A percentile compares a stretch with the other conserved stretches of the same genome.
phyloP scores from a whole-genome alignment of 768 basidiomycete species.

The Boletellus sp. region DNA sequence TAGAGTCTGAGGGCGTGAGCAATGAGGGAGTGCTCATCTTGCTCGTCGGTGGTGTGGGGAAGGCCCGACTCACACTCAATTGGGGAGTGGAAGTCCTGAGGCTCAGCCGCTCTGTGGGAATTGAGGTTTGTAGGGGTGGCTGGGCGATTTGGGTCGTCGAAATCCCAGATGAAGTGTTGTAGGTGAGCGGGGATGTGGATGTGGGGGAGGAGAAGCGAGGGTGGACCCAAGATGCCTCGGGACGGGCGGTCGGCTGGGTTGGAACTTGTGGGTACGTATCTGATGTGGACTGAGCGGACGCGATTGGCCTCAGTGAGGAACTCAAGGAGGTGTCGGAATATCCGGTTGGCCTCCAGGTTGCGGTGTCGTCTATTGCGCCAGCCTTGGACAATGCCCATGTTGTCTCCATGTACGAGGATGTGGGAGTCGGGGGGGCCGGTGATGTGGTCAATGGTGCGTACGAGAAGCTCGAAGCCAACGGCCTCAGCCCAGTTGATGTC shows the following conservation, averaged over 20 bases:
- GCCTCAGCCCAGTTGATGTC: constrained; percentile 43
- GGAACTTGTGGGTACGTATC: background rate
- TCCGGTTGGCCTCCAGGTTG: background rate
- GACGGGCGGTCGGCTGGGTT: background rate
- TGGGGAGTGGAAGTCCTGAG: too few relatives aligned
- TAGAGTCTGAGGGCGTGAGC: background rate
- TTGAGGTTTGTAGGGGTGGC: too few relatives aligned
- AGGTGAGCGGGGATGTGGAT: background rate
- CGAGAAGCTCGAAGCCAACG: background rate
- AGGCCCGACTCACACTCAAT: too few relatives aligned
- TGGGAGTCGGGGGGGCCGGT: rapidly evolving
- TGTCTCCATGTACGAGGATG: constrained; percentile 10
- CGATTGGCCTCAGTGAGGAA: background rate
- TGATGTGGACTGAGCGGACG: background rate
- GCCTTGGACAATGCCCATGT: constrained; percentile 7
- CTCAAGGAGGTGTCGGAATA: background rate
- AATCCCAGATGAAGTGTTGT: too few relatives aligned
- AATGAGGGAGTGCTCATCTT: too few relatives aligned
- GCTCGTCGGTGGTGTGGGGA: background rate
- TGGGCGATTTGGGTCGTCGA: too few relatives aligned
- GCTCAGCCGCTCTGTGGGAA: too few relatives aligned
- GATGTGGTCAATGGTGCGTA: background rate
- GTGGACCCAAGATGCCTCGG: background rate
- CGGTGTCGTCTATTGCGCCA: constrained; percentile 7
- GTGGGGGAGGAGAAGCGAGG: background rate